Evolutionary conservation across 2,329 filamentous ascomycete genomes (phyloP), one percentile per base, ranked within the genome.

Genomic region (Calonectria multiphialidica): DNA sequence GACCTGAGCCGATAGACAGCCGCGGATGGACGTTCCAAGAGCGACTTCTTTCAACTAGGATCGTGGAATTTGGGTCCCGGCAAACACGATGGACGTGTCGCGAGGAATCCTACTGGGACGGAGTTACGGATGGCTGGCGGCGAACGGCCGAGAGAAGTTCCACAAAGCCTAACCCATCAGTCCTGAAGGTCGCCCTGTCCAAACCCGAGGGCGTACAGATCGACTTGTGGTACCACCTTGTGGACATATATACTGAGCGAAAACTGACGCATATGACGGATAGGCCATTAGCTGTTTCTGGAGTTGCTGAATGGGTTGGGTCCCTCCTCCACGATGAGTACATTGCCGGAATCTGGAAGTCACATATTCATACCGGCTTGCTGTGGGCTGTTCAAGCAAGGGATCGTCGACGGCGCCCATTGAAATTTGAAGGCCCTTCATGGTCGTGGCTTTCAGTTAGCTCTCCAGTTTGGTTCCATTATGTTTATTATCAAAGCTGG

Each of bases 21-120:
- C 62, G 62, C 21, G 62, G 62, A 9, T 65, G 62, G 62, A 65
- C 62, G 9, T 47, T 65, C 40, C 62, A 65, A 15, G 62, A 65
- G 10, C 62, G 62, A 6, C 62, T 65, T 35, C 62, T 65, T 6
- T 65, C 62, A 12, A 33, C 62, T 10, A 47, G 44, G 10, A 65
- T 65, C 7, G 21, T 65, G 5, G 62, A 65, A 21, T 65, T 65
- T 28, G 62, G 62, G 18, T 40, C 42, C n/a, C 44, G 44, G 9
- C 62, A 65, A 40, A 65, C 62, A 9, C 44, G 62, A 25, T 65
- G 62, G 62, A 49, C 30, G n/a, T 65, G 62, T 28, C 45, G 45
- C 9, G 62, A 65, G 21, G 62, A 65, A 13, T 33, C 42, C 1
- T 50, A 49, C 45, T 49, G 62, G 25, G 62, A 65, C n/a, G 62